phyloP scores from a whole-genome alignment of 257 asterid species.

The Cordia subcordata region DNA sequence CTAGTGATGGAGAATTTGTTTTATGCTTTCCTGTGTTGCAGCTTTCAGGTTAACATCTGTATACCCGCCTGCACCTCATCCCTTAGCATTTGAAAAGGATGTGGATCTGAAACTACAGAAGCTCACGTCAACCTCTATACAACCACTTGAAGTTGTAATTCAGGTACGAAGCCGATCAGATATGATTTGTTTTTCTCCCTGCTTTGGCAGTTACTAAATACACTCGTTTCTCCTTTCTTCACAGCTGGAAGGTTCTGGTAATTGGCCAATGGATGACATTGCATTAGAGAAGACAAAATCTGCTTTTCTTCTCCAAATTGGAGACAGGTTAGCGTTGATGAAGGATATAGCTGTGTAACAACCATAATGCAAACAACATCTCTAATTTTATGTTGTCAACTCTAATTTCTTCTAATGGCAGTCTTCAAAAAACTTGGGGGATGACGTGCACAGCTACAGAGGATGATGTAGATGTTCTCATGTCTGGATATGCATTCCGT shows the following conservation, averaged over 20 bases:
- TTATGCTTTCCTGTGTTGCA: constrained; percentile 37
- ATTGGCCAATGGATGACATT: constrained; percentile 94
- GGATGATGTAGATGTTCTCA: constrained; percentile 74
- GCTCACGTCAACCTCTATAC: constrained; percentile 58
- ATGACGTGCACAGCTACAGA: constrained; percentile 72
- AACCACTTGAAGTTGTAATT: constrained; percentile 84
- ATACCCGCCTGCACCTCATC: constrained; percentile 85
- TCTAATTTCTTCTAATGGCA: constrained; percentile 33
- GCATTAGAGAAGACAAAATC: constrained; percentile 94
- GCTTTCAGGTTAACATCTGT: constrained; percentile 94
- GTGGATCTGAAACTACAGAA: constrained; percentile 41
- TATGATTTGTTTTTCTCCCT: constrained; percentile 10
- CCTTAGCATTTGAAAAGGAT: constrained; percentile 65
- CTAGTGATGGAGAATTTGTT: constrained; percentile 4
- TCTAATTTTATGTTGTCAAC: constrained; percentile 28
- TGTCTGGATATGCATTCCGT: constrained; percentile 96
- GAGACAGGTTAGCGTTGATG: constrained; percentile 65
- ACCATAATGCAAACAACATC: neutral
- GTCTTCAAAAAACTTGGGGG: constrained; percentile 71
- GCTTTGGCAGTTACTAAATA: constrained; percentile 4
- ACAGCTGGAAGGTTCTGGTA: constrained; percentile 98
- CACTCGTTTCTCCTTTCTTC: constrained; percentile 22
- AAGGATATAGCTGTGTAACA: constrained; percentile 10
- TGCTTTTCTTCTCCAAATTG: constrained; percentile 88
- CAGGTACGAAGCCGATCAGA: constrained; percentile 54